Conservation (phyloP, 2,329 filamentous ascomycete genomes). For the Diaporthe humulicola region DNA sequence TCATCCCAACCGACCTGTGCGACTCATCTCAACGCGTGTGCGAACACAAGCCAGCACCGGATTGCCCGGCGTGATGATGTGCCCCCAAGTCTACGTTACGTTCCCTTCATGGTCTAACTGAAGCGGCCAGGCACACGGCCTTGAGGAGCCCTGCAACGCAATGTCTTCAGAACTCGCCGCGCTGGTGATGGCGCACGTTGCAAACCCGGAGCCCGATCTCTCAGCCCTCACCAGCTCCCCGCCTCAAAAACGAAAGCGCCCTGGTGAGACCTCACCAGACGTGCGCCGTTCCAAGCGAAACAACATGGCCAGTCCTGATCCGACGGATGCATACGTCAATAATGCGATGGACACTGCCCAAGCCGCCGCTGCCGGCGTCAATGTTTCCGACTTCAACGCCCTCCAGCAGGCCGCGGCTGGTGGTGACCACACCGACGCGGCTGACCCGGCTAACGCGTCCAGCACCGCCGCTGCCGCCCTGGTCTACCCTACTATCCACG, state of each 20-base stretch:
- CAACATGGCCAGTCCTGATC: slow-evolving; percentile 37
- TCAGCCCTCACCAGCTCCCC: slow-evolving; percentile 39
- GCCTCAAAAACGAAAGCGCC: slow-evolving; percentile 39
- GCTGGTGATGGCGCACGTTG: slow-evolving; percentile 40
- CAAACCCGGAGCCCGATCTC: slow-evolving; percentile 37
- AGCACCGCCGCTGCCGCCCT: slow-evolving; percentile 72
- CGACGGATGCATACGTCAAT: slow-evolving; percentile 35
- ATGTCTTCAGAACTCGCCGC: slow-evolving; percentile 52
- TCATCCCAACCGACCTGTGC: no score
- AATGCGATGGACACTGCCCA: slow-evolving; percentile 48
- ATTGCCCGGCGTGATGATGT: background rate
- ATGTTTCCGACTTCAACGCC: slow-evolving; percentile 68
- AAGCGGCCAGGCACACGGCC: slow-evolving; percentile 10
- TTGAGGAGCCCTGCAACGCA: slow-evolving; percentile 48
- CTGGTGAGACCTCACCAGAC: slow-evolving; percentile 38
- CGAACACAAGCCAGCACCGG: background rate
- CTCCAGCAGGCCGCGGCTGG: slow-evolving; percentile 65
- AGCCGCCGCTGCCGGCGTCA: slow-evolving; percentile 63
- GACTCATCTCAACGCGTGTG: background rate
- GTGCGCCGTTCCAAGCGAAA: slow-evolving; percentile 37
- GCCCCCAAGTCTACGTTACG: background rate
- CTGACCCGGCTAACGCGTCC: slow-evolving; percentile 67
- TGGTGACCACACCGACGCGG: slow-evolving; percentile 58
- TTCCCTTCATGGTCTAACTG: slow-evolving; percentile 7
- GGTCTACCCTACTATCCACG: slow-evolving; percentile 72